These are phyloP conservation scores for Fusarium protoensiforme DNA, from an alignment of 2,329 filamentous ascomycete species.

Conservation along the genomic window DNA sequence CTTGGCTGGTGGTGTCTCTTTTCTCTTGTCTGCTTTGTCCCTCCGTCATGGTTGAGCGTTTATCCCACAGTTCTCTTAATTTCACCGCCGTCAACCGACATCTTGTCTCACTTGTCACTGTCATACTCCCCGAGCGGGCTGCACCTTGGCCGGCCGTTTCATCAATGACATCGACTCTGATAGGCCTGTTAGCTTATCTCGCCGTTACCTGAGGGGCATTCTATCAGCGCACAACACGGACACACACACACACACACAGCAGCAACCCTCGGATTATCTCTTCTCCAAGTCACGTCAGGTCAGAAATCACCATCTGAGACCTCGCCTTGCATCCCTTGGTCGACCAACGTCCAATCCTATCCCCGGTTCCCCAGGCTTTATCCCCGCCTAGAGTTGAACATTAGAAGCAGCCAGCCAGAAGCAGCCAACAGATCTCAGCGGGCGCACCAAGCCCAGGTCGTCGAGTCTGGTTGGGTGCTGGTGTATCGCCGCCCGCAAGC, in stretches of 20 bases:
- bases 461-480: conserved; percentile 31
- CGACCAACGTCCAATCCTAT: conserved; percentile 32
- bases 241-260: background rate
- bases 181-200: conserved; percentile 67
- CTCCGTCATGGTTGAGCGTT: background rate
- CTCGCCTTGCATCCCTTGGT: conserved; percentile 18
- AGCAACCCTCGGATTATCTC: conserved; percentile 21
- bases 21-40: background rate
- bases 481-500: conserved; percentile 26
- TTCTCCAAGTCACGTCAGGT: conserved; percentile 23
- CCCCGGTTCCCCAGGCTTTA: conserved; percentile 40
- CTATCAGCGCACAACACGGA: background rate
- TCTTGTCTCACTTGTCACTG: background rate
- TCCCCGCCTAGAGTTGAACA: conserved; percentile 29
- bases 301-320: conserved; percentile 21
- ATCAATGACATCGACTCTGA: conserved; percentile 64
- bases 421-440: conserved; percentile 31
- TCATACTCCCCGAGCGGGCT: background rate
- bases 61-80: conserved; percentile 10
- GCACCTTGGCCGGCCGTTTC: conserved; percentile 31
- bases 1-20: background rate
- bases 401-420: conserved; percentile 21
- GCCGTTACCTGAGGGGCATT: conserved; percentile 59
- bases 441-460: conserved; percentile 35
- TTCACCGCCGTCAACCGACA: background rate